These are phyloP conservation scores for Fusarium ambrosium DNA, from an alignment of 2,329 filamentous ascomycete species.

Conservation along the genomic window DNA sequence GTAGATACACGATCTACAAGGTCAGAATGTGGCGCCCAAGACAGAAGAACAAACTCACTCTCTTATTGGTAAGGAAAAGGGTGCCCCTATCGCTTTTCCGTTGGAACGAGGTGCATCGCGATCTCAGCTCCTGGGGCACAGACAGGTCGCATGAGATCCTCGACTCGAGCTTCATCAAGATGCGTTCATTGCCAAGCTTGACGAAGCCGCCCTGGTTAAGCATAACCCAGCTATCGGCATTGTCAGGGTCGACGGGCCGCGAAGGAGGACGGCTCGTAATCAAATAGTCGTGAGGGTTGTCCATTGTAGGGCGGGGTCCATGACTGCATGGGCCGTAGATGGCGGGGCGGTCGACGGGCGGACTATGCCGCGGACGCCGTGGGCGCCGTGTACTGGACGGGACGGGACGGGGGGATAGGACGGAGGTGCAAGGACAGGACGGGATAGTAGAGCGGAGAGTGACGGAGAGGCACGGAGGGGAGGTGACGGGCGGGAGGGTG, in stretches of 20 bases:
- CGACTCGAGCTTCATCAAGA: slow-evolving; percentile 83
- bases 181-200: slow-evolving; percentile 85
- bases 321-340: slow-evolving; percentile 51
- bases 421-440: slow-evolving; percentile 33
- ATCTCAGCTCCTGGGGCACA: slow-evolving; percentile 73
- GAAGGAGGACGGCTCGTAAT: slow-evolving; percentile 53
- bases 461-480: slow-evolving; percentile 28
- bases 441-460: slow-evolving; percentile 28
- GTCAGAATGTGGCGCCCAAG: slow-evolving; percentile 12
- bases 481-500: slow-evolving; percentile 31
- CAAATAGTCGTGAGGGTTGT: slow-evolving; percentile 59
- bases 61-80: slow-evolving; percentile 86
- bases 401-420: slow-evolving; percentile 4
- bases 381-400: slow-evolving; percentile 4
- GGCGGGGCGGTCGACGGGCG: slow-evolving; percentile 47
- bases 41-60: slow-evolving; percentile 66
- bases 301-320: slow-evolving; percentile 54
- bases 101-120: slow-evolving; percentile 73
- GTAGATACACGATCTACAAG: slow-evolving; percentile 86
- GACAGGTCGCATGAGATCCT: slow-evolving; percentile 83
- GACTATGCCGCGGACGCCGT: slow-evolving; percentile 41
- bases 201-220: slow-evolving; percentile 84
- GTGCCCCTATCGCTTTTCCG: slow-evolving; percentile 81
- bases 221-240: slow-evolving; percentile 86
- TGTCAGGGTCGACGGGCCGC: slow-evolving; percentile 64